Evolutionary conservation across 2,329 filamentous ascomycete genomes (phyloP).

Genomic region (Stachybotrys elegans): DNA sequence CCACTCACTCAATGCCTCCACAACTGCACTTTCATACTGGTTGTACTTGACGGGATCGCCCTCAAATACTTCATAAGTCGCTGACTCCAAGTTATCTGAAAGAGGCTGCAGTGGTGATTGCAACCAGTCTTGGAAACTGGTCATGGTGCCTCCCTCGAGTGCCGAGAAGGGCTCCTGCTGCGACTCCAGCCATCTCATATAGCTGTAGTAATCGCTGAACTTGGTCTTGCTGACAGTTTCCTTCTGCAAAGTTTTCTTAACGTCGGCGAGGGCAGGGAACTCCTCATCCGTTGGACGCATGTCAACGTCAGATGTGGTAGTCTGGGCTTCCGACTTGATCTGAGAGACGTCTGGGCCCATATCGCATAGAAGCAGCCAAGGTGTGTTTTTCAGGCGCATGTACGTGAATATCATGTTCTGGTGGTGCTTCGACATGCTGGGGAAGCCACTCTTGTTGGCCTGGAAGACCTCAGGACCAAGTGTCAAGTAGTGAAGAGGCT

Average conservation of each 20-base stretch:
- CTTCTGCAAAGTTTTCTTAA: slow-evolving; percentile 31
- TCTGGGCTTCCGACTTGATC: slow-evolving; percentile 17
- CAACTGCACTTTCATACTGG: slow-evolving; percentile 85
- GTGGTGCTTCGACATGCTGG: slow-evolving; percentile 56
- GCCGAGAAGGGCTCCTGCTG: slow-evolving; percentile 62
- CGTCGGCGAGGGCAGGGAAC: slow-evolving; percentile 69
- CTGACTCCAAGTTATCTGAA: slow-evolving; percentile 92
- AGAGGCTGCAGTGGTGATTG: slow-evolving; percentile 92
- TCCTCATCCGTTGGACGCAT: slow-evolving; percentile 38
- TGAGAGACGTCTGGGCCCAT: slow-evolving; percentile 44
- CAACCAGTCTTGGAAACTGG: slow-evolving; percentile 81
- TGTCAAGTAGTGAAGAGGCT: slow-evolving; percentile 60
- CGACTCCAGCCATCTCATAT: slow-evolving; percentile 77
- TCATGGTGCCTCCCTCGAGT: slow-evolving; percentile 47
- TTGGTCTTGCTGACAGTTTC: slow-evolving; percentile 23
- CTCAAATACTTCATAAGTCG: slow-evolving; percentile 98
- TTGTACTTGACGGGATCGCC: slow-evolving; percentile 97
- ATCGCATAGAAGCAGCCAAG: slow-evolving; percentile 60
- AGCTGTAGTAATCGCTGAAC: slow-evolving; percentile 58
- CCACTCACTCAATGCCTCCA: slow-evolving; percentile 78
- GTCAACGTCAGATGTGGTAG: slow-evolving; percentile 19
- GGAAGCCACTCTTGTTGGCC: slow-evolving; percentile 55
- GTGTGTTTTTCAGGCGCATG: slow-evolving; percentile 58
- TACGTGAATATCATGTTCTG: slow-evolving; percentile 57
- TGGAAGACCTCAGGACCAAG: slow-evolving; percentile 51